Evolutionary conservation across 805 yeast genomes (phyloP), one percentile per base, ranked within the genome.

Genomic region (Candida ascalaphidarum): DNA sequence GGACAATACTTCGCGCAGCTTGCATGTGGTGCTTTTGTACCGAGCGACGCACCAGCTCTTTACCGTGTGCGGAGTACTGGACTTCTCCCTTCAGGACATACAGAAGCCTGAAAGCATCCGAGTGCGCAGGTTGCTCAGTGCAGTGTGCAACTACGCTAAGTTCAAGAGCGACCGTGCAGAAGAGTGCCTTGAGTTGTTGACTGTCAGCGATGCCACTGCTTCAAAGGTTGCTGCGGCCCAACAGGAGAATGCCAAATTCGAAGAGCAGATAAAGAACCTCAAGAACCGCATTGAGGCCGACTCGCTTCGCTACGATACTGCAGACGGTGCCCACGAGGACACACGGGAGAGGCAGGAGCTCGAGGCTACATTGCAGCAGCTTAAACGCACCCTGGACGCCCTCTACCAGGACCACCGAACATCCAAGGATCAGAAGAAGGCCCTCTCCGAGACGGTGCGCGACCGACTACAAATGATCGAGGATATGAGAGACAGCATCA

Each of bases 101-200:
- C 62, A 72, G 33, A 75, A 74, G 39, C 96, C 96, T 1, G 95
- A 85, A n/a, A 61, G 81, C 0, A 53, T 50, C 21, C 61, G 94
- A 33, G 63, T 74, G 1, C 59, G 75, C 36, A 58, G 89, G 26
- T 63, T 84, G 13, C 52, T 85, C 16, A 83, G 94, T 47, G 92
- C 92, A 1, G 75, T 85, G 27, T 81, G 85, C 14, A 86, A 86
- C 48, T 86, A 74, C 61, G 94, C 94, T 1, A 59, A 89, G 32
- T 85, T 81, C 44, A 67, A 94, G 39, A 94, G 83, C 41, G 84
- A 77, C 38, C 76, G 81, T 34, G 69, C 77, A 48, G 66, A 62
- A 14, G 86, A 80, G 39, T 77, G 81, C 44, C 84, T 77, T 35
- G 71, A 69, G 15, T 57, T 81, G 15, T 72, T 79, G 17, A 56